phyloP scores from a whole-genome alignment of 306 rosid species.

The Cucurbita moschata region DNA sequence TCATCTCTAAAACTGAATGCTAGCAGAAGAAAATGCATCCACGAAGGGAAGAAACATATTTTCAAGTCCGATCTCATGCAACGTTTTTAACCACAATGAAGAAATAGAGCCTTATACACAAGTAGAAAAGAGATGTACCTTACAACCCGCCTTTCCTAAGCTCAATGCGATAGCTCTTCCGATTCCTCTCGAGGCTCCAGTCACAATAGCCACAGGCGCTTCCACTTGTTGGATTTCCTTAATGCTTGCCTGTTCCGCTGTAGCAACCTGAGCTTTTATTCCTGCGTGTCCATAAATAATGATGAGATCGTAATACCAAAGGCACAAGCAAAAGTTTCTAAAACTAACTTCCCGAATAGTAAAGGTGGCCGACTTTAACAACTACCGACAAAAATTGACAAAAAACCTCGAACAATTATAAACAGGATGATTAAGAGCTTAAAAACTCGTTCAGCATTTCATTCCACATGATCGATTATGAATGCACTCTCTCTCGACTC shows the following conservation, averaged over 20 bases:
- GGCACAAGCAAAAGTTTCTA: not conserved
- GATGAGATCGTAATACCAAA: not conserved
- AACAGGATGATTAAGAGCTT: too few relatives aligned
- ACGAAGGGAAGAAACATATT: not conserved
- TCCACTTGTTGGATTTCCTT: slow-evolving; percentile 39
- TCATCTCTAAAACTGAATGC: not conserved
- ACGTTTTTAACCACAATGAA: not conserved
- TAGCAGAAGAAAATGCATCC: not conserved
- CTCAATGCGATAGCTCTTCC: slow-evolving; percentile 74
- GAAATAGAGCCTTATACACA: not conserved
- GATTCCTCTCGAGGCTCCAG: slow-evolving; percentile 93
- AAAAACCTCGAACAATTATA: not conserved
- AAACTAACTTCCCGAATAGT: not conserved
- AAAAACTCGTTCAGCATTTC: not conserved
- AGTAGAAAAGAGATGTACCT: slow-evolving; percentile 27
- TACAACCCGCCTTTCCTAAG: slow-evolving; percentile 88
- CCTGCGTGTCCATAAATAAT: slow-evolving; percentile 22
- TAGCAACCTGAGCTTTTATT: slow-evolving; percentile 70
- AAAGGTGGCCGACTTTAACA: not conserved
- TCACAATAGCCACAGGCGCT: slow-evolving; percentile 76
- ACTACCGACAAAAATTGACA: not conserved
- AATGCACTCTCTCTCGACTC: not conserved
- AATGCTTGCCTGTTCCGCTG: slow-evolving; percentile 39
- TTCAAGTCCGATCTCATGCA: not conserved
- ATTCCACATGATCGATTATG: not conserved